phyloP scores from a whole-genome alignment of 257 asterid genomes.

The Dorcoceras hygrometricum region DNA sequence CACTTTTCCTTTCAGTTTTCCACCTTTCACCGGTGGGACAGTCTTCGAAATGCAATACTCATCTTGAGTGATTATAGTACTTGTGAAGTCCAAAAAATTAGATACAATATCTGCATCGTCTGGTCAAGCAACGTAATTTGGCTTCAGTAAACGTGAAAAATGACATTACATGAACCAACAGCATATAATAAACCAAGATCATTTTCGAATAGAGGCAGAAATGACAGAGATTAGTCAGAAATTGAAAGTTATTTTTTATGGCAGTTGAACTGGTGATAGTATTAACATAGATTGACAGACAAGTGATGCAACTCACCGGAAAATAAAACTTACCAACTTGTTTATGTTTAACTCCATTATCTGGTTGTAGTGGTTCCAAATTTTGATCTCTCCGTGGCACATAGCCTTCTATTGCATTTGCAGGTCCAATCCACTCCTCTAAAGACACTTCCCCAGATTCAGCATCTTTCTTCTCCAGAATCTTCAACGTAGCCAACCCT shows the following conservation, averaged over 20 bases:
- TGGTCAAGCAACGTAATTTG: slow-evolving; percentile 31
- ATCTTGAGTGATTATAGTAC: slow-evolving; percentile 55
- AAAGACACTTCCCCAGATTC: slow-evolving; percentile 60
- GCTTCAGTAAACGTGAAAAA: slow-evolving; percentile 47
- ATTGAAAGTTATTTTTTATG: neutral
- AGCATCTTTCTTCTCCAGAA: slow-evolving; percentile 58
- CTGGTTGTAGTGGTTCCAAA: slow-evolving; percentile 25
- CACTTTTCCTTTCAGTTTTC: slow-evolving; percentile 34
- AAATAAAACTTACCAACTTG: slow-evolving; percentile 24
- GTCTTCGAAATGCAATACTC: slow-evolving; percentile 60
- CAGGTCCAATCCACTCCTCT: slow-evolving; percentile 91
- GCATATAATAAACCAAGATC: neutral
- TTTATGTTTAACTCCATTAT: slow-evolving; percentile 39
- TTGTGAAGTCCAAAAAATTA: slow-evolving; percentile 53
- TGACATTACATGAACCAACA: slow-evolving; percentile 24
- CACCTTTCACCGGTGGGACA: slow-evolving; percentile 29
- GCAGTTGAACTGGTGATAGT: neutral
- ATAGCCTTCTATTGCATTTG: slow-evolving; percentile 94
- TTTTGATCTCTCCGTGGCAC: slow-evolving; percentile 57
- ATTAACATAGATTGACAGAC: neutral
- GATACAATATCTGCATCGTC: slow-evolving; percentile 33
- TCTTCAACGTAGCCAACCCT: slow-evolving; percentile 56
- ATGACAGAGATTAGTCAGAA: neutral
- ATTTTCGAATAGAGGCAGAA: neutral
- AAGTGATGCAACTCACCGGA: neutral